A percentile compares a stretch with the other conserved stretches of the same genome.
Evolutionary conservation across 345 rosid species (phyloP).

Genomic region (Eucalyptus marginata): DNA sequence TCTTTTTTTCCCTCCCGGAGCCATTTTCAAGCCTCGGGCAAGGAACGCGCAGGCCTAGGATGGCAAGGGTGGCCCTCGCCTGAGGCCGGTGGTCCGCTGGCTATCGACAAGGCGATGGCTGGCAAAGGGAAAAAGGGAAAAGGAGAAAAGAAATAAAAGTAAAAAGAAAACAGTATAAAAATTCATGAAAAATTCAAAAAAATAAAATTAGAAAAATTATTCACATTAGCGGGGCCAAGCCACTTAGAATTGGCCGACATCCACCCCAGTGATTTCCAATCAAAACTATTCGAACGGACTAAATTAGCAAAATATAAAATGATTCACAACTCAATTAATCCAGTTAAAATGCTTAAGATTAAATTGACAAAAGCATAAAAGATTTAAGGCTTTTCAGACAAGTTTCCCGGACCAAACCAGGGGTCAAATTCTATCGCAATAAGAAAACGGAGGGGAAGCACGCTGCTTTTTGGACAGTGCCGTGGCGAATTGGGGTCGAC

Average conservation of each 20-base stretch:
- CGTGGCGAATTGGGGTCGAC: background rate
- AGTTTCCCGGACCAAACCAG: rapidly evolving
- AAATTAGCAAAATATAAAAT: too few relatives aligned
- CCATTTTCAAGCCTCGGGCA: rapidly evolving
- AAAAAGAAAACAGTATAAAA: too few relatives aligned
- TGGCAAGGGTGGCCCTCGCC: rapidly evolving
- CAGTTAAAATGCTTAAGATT: rapidly evolving
- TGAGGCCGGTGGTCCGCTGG: rapidly evolving
- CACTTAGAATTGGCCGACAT: background rate
- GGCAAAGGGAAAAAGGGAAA: rapidly evolving
- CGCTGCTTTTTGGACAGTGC: background rate
- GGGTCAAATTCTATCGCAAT: rapidly evolving
- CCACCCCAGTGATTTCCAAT: rapidly evolving
- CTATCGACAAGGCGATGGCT: rapidly evolving
- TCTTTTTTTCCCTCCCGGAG: rapidly evolving
- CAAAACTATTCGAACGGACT: rapidly evolving
- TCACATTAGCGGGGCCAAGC: rapidly evolving
- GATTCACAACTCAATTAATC: rapidly evolving
- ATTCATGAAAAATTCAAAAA: background rate
- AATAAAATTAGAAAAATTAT: too few relatives aligned
- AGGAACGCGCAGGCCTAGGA: rapidly evolving
- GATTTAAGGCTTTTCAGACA: rapidly evolving
- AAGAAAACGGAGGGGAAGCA: background rate
- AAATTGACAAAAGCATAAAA: rapidly evolving
- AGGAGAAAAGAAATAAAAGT: too few relatives aligned